phyloP scores from a whole-genome alignment of 2,329 filamentous ascomycete genomes.

The Colletotrichum paranaense region DNA sequence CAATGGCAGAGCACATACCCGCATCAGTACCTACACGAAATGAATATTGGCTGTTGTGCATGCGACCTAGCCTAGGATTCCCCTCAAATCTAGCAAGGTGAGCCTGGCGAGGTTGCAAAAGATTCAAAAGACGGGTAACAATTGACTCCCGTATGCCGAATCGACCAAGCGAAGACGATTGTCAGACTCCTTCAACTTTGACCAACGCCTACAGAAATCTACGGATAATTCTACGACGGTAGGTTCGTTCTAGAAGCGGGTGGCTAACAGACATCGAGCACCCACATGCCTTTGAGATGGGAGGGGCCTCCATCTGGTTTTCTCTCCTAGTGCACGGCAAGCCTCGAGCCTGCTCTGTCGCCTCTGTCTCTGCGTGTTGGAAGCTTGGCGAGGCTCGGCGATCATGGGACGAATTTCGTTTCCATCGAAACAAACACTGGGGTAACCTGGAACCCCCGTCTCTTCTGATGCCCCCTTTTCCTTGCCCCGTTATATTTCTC shows the following conservation, averaged over 20 bases:
- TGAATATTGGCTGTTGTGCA: slow-evolving; percentile 27
- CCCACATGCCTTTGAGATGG: neutral
- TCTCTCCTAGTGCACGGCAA: slow-evolving; percentile 4
- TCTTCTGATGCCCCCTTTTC: neutral
- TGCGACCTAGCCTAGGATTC: neutral
- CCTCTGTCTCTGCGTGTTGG: neutral
- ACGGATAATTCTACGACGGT: neutral
- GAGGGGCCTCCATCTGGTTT: neutral
- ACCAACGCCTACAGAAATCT: neutral
- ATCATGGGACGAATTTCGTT: slow-evolving; percentile 29
- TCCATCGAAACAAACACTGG: slow-evolving; percentile 33
- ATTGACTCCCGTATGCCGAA: no score
- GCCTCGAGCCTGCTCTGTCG: neutral
- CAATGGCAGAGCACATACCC: neutral
- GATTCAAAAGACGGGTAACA: no score
- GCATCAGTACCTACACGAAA: slow-evolving; percentile 10
- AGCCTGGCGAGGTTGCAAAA: no score
- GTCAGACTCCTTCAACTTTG: no score
- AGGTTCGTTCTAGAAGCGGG: neutral
- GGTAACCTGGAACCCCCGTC: neutral
- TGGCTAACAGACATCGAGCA: neutral
- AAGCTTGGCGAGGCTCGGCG: slow-evolving; percentile 23
- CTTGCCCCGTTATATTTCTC: slow-evolving; percentile 1
- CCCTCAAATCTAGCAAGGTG: neutral
- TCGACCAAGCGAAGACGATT: no score